These are phyloP conservation scores for Cercospora brassicicola DNA, from an alignment of 2,329 filamentous ascomycete genomes.

Conservation along the genomic window DNA sequence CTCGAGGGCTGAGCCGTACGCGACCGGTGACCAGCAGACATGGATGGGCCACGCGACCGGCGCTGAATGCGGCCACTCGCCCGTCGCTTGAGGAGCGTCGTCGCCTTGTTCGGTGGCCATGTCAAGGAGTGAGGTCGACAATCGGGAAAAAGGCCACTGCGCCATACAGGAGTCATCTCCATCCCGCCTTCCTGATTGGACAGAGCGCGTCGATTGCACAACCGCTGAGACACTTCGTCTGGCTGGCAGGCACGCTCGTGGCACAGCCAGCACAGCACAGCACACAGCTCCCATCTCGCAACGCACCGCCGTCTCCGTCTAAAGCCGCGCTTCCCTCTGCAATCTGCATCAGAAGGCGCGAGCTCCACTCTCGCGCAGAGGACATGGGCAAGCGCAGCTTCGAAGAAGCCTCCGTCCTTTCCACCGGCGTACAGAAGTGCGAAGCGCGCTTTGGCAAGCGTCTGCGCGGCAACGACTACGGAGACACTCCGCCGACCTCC, in stretches of 20 bases:
- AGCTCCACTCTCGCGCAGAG: not conserved
- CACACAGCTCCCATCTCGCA: not conserved
- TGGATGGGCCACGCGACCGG: not conserved
- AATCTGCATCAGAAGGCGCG: not conserved
- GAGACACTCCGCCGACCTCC: conserved; percentile 33
- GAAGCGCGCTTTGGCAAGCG: conserved; percentile 33
- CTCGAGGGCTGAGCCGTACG: not conserved
- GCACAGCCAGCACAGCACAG: not conserved
- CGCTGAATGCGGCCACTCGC: not conserved
- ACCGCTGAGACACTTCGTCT: conserved; percentile 6
- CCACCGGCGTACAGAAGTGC: conserved; percentile 30
- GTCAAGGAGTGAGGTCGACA: not conserved
- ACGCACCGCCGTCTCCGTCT: not conserved
- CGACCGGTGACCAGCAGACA: not conserved
- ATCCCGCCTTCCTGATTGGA: not conserved
- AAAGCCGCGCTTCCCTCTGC: not conserved
- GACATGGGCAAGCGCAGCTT: conserved; percentile 26
- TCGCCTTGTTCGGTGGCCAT: not conserved
- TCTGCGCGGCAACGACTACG: conserved; percentile 25
- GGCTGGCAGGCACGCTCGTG: not conserved
- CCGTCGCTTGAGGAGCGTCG: not conserved
- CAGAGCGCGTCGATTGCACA: not conserved
- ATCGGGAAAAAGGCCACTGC: not conserved
- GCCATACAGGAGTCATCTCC: not conserved
- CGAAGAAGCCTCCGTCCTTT: conserved; percentile 27